Evolutionary conservation across 768 basidiomycete genomes (phyloP), one percentile per base, ranked within the genome.

Genomic region (Tephrocybe sp.): DNA sequence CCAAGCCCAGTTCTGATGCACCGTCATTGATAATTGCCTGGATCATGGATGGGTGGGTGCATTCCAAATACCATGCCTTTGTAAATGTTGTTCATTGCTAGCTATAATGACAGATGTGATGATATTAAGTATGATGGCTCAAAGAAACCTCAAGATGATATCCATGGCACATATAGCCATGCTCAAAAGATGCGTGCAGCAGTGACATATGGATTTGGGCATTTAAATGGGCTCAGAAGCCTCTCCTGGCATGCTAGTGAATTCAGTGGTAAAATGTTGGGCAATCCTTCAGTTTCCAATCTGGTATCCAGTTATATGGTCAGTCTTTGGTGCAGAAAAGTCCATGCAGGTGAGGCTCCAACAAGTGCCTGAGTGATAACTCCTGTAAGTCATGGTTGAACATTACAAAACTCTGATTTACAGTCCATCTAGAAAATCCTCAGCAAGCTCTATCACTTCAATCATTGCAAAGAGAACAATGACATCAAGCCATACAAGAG

Each of bases 161-260:
- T 51, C 2, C 47, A 53, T 1, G 51, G 40, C 15, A 58, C 63
- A 9, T 71, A 65, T 35, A 44, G 57, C 1, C 64, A 71, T 62
- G 69, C 70, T 0, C 70, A 71, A 47, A 71, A 71, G 38, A 68
- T 73, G 61, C 43, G 65, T 1, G 70, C 69, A 5, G 55, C 63
- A 16, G 54, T 55, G 38, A 60, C 58, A 0, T 61, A 62, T 54
- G 58, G 34, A 9, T 66, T 64, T 52, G 55, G 55, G 11, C 45
- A 47, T 13, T 37, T 63, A 4, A 47, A 51, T 30, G 59, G 62
- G 1, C 51, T 66, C 4, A 60, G 68, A 13, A 54, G 50, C 6
- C 35, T 61, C n/a, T 52, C 44, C 2, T 71, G 70, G 70, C 62
- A 67, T 30, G 44, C 52, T 22, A 58, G 57, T 26, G 60, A 67